Percentiles rank a stretch among this genome's conserved stretches.
Evolutionary conservation across 805 yeast genomes (phyloP).

Genomic region (Kluyveromyces dobzhanskii): DNA sequence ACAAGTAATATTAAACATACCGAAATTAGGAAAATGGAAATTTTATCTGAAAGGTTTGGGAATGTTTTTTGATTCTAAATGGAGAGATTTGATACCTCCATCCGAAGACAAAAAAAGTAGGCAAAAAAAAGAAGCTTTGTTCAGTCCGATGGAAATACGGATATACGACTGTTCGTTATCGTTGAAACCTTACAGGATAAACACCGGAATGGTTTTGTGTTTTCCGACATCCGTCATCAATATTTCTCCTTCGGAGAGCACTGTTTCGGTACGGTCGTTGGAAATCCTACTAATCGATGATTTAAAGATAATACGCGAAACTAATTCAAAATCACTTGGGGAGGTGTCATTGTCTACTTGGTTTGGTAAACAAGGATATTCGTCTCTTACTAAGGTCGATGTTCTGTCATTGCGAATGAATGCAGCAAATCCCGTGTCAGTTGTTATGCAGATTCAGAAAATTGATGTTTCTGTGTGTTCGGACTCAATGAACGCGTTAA

Average conservation of each 20-base stretch:
- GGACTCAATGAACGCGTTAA: constrained; percentile 69
- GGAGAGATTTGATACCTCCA: constrained; percentile 32
- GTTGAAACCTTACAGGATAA: constrained; percentile 53
- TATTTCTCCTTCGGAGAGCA: constrained; percentile 33
- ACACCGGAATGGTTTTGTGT: neutral
- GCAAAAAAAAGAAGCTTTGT: neutral
- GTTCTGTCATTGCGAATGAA: constrained; percentile 2
- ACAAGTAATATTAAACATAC: constrained; percentile 32
- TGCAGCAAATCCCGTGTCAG: constrained; percentile 6
- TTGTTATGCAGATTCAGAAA: constrained; percentile 37
- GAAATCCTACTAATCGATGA: constrained; percentile 62
- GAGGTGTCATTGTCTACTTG: constrained; percentile 9
- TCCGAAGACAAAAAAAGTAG: neutral
- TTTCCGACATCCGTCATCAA: constrained; percentile 3
- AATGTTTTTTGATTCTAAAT: constrained; percentile 51
- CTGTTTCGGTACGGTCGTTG: constrained; percentile 34
- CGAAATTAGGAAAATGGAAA: constrained; percentile 31
- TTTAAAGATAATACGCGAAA: constrained; percentile 23
- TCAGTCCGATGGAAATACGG: constrained; percentile 16
- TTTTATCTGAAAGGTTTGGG: constrained; percentile 39
- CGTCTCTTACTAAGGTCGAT: constrained; percentile 18
- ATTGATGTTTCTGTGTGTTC: constrained; percentile 64
- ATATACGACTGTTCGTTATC: constrained; percentile 50
- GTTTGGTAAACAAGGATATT: constrained; percentile 23
- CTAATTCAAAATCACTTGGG: constrained; percentile 1